These are phyloP conservation scores for Cinchona pubescens DNA, from an alignment of 257 asterid species.

Conservation along the genomic window DNA sequence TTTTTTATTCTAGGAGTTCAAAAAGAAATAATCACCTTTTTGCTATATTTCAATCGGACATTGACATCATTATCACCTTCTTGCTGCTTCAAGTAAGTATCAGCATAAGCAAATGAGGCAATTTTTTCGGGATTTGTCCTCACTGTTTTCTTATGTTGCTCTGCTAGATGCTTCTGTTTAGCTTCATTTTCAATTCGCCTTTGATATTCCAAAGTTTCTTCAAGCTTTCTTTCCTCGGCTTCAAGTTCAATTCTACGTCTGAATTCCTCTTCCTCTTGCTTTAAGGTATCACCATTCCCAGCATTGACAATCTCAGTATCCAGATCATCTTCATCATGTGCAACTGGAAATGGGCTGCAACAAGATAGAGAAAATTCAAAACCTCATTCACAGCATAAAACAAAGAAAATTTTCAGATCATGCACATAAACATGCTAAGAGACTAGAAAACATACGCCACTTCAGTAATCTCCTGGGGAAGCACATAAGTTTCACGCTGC, in stretches of 20 bases:
- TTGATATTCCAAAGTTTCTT: constrained; percentile 94
- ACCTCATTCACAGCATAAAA: constrained; percentile 1
- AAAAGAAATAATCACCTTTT: constrained; percentile 37
- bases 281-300: constrained; percentile 46
- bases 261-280: constrained; percentile 62
- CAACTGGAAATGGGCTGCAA: constrained; percentile 61
- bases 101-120: constrained; percentile 30
- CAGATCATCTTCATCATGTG: constrained; percentile 41
- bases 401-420: not conserved
- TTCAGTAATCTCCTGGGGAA: constrained; percentile 45
- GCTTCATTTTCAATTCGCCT: constrained; percentile 95
- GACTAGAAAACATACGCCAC: constrained; percentile 51
- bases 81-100: constrained; percentile 28
- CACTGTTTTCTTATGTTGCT: constrained; percentile 50
- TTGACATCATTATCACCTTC: constrained; percentile 32
- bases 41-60: constrained; percentile 32
- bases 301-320: constrained; percentile 34
- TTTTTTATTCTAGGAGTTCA: not conserved
- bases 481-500: constrained; percentile 43
- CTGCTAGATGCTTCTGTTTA: constrained; percentile 81
- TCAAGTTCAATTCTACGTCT: constrained; percentile 78
- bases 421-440: constrained; percentile 11
- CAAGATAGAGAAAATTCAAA: constrained; percentile 24
- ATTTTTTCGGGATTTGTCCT: constrained; percentile 33
- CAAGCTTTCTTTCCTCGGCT: constrained; percentile 97